These are phyloP conservation scores for Zanthoxylum bungeanum DNA, from an alignment of 345 rosid genomes.

Conservation along the genomic window DNA sequence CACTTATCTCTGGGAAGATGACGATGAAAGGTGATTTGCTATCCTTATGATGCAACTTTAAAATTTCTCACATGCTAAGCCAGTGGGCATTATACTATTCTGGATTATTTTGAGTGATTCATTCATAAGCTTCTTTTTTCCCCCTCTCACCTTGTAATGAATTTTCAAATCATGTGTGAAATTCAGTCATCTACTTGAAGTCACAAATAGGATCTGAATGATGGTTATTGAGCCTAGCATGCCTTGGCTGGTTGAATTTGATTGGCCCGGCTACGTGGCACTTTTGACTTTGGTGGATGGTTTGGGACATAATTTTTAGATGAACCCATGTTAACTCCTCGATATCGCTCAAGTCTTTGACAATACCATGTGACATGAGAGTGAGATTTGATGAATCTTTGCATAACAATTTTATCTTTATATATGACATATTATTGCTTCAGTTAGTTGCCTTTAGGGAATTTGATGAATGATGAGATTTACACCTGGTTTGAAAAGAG, in stretches of 20 bases:
- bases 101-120: not conserved
- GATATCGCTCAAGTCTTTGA: not conserved
- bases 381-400: not conserved
- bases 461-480: not conserved
- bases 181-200: not conserved
- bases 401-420: not conserved
- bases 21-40: slow-evolving; percentile 66
- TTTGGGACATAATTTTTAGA: not conserved
- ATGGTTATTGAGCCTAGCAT: not conserved
- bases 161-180: not conserved
- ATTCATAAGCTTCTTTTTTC: not conserved
- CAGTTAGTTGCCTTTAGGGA: not conserved
- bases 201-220: not conserved
- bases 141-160: not conserved
- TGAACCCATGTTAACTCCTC: not conserved
- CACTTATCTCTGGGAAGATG: slow-evolving; percentile 95
- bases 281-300: slow-evolving; percentile 6
- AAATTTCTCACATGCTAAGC: not conserved
- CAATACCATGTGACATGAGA: not conserved
- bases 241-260: not conserved
- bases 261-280: not conserved
- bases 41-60: slow-evolving; percentile 1
- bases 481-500: not conserved
- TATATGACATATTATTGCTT: not conserved
- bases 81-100: not conserved